Conservation (phyloP, 805 yeast species). For the Ogataea philodendri region DNA sequence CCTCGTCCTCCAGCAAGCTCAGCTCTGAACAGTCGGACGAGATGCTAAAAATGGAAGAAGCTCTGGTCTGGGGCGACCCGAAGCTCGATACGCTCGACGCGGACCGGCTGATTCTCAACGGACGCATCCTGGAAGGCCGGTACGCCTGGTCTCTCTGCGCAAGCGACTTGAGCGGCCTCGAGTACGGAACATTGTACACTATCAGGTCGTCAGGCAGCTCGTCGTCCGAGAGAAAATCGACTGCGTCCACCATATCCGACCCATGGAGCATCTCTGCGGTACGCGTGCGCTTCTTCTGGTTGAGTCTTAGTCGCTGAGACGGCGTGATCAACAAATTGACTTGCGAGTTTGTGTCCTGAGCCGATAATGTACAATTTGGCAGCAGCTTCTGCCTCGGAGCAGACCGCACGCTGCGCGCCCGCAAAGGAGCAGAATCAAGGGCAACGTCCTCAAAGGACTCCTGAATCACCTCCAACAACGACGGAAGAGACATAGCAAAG, state of each 20-base stretch:
- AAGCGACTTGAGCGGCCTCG: constrained; percentile 48
- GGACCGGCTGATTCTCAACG: background rate
- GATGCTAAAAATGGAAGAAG: constrained; percentile 45
- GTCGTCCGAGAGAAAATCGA: constrained; percentile 46
- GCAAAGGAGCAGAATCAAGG: constrained; percentile 8
- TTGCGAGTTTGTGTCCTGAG: background rate
- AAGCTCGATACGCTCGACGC: constrained; percentile 23
- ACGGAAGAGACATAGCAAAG: constrained; percentile 8
- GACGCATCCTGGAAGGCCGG: constrained; percentile 14
- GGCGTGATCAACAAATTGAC: constrained; percentile 23
- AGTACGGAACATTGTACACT: constrained; percentile 63
- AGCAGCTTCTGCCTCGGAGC: background rate
- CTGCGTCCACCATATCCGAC: constrained; percentile 24
- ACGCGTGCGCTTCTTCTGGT: constrained; percentile 20
- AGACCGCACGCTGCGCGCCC: constrained; percentile 1
- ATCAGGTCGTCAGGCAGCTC: constrained; percentile 51
- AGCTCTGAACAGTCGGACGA: constrained; percentile 32
- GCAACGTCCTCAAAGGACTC: constrained; percentile 37
- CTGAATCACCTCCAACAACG: constrained; percentile 31
- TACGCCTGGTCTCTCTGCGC: constrained; percentile 37
- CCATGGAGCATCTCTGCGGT: constrained; percentile 11
- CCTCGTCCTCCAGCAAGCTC: constrained; percentile 22
- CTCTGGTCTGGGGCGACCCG: constrained; percentile 38
- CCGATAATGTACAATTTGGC: too few species aligned
- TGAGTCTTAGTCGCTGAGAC: constrained; percentile 29